Percentiles rank a stretch among this genome's conserved stretches.
phyloP scores from a whole-genome alignment of 441 rosid species.

The Bocquillonia castaneifolia region DNA sequence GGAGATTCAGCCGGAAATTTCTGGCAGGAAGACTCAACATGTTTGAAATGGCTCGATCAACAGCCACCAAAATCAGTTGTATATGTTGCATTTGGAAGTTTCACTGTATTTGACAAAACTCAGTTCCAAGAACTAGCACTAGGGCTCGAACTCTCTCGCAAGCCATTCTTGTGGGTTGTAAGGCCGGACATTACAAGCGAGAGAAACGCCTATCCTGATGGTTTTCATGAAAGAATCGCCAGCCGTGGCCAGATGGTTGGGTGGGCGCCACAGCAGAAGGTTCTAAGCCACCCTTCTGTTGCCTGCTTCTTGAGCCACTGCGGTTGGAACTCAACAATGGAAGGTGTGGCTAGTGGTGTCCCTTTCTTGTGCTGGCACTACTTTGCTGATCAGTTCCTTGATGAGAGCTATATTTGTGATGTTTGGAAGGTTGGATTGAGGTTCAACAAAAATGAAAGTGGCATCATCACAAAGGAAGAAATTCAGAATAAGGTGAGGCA shows the following conservation, averaged over 20 bases:
- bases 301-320: conserved; percentile 27
- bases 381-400: conserved; percentile 30
- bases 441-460: conserved; percentile 10
- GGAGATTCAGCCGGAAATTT: conserved; percentile 21
- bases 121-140: conserved; percentile 25
- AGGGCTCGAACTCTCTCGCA: conserved; percentile 26
- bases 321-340: conserved; percentile 28
- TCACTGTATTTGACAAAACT: conserved; percentile 12
- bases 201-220: conserved; percentile 14
- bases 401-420: conserved; percentile 26
- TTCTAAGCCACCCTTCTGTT: conserved; percentile 16
- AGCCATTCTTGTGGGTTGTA: conserved; percentile 32
- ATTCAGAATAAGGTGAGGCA: conserved; percentile 25
- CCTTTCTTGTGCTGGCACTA: conserved; percentile 27
- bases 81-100: conserved; percentile 31
- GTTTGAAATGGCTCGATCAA: conserved; percentile 32
- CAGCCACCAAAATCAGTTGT: conserved; percentile 25
- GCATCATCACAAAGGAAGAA: conserved; percentile 19
- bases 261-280: conserved; percentile 25
- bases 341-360: conserved; percentile 22
- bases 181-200: conserved; percentile 3
- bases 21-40: conserved; percentile 25
- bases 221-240: conserved; percentile 19
- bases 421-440: conserved; percentile 30
- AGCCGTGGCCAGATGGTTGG: conserved; percentile 13